Base-by-base conservation (phyloP, 2,329 filamentous ascomycete species). In the Thelonectria discophora region DNA sequence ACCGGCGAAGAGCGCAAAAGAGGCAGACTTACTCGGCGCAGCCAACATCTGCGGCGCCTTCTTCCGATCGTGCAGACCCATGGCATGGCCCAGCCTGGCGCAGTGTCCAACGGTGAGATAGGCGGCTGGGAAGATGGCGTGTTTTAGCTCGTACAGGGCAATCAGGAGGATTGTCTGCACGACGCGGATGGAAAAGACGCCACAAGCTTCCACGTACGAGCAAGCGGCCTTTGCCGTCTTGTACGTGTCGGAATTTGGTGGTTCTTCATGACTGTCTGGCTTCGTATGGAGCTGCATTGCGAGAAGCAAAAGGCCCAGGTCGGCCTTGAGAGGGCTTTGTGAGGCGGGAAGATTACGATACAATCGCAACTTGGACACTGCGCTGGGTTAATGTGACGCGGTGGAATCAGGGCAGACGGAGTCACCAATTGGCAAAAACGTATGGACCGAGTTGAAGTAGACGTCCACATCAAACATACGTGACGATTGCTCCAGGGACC, bases 281-380 rank as follows among this genome's bases (percentile, higher is more conserved):
- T 60, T 52, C 9, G 37, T 60, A 79, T 20, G 80, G 87, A 45
- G 92, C 95, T 77, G 82, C 81, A 21, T 76, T 81, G 54, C 24
- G 10, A 50, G 37, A 1, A 58, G 12, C 21, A 58, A 8, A 8
- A 53, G n/a, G 5, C 30, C 3, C 2, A 43, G 30, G 21, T 58
- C 42, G 5, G 39, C 32, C 7, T 32, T 34, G 2, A 43, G 18
- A 15, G 21, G 17, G 2, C 40, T 21, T 2, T 3, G 1, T 5
- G 56, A 24, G 11, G 8, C n/a, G 6, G 49, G 34, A 8, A 58
- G 32, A 12, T 58, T 42, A 3, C 42, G 40, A 24, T 58, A 53
- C 1, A 53, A 17, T n/a, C 56, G 56, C n/a, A 58, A 30, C 13
- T 53, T 58, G 6, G 49, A 58, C 9, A 58, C 56, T 58, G 40